These are phyloP conservation scores for Fusarium camptoceras DNA, from an alignment of 2,329 filamentous ascomycete species.

Conservation along the genomic window DNA sequence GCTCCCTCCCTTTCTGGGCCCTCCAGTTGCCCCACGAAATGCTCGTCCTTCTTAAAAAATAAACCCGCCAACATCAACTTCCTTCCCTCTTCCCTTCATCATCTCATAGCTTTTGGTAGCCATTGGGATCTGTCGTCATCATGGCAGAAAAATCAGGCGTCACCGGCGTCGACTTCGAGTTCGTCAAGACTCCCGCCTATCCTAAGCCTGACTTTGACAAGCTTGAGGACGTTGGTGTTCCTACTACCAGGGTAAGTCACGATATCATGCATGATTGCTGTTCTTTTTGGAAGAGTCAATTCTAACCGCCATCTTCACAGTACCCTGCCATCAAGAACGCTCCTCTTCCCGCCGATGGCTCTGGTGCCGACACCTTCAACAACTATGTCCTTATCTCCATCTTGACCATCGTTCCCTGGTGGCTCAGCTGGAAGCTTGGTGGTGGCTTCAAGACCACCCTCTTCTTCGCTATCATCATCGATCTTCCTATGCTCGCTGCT, in stretches of 20 bases:
- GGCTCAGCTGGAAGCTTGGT: slow-evolving; percentile 85
- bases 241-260: slow-evolving; percentile 53
- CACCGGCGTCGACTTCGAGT: slow-evolving; percentile 55
- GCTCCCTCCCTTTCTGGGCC: slow-evolving; percentile 33
- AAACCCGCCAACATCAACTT: slow-evolving; percentile 28
- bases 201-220: slow-evolving; percentile 70
- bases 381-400: slow-evolving; percentile 80
- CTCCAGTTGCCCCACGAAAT: slow-evolving; percentile 36
- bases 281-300: slow-evolving; percentile 29
- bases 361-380: slow-evolving; percentile 88
- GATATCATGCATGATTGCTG: slow-evolving; percentile 22
- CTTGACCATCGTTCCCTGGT: slow-evolving; percentile 78
- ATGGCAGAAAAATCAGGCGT: slow-evolving; percentile 52
- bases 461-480: slow-evolving; percentile 83
- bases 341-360: slow-evolving; percentile 88
- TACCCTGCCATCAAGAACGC: slow-evolving; percentile 87
- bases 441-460: slow-evolving; percentile 90
- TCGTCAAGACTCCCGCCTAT: slow-evolving; percentile 57
- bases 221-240: slow-evolving; percentile 70
- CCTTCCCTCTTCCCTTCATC: slow-evolving; percentile 32
- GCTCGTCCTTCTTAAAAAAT: slow-evolving; percentile 35
- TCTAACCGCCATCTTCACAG: slow-evolving; percentile 30
- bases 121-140: slow-evolving; percentile 47
- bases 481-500: slow-evolving; percentile 79
- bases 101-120: slow-evolving; percentile 38